These are phyloP conservation scores for Piper longum DNA, from an alignment of 164 flowering plant genomes.

Conservation along the genomic window DNA sequence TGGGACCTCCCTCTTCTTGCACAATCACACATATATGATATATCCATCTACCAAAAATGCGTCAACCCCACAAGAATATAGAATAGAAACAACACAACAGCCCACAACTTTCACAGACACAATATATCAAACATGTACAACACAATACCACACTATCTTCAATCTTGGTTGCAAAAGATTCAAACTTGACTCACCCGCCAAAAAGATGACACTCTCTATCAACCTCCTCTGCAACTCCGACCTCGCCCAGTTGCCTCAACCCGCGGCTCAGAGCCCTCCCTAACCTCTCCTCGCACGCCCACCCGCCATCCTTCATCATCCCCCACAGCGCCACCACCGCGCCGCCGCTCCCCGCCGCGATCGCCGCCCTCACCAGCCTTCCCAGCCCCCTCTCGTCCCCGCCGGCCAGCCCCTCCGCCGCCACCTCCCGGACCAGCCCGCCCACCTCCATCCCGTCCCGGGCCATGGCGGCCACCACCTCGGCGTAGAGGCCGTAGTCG, in stretches of 20 bases:
- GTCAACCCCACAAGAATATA: too few species aligned
- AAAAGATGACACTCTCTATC: conserved; percentile 24
- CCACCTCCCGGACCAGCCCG: conserved; percentile 36
- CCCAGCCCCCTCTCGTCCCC: conserved; percentile 32
- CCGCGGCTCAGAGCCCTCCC: conserved; percentile 57
- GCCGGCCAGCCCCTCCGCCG: conserved; percentile 11
- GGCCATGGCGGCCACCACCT: conserved; percentile 32
- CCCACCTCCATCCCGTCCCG: conserved; percentile 51
- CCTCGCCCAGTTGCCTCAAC: conserved; percentile 55
- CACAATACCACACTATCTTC: not conserved
- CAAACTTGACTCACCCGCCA: conserved; percentile 9
- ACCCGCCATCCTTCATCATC: conserved; percentile 44
- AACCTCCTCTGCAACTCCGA: conserved; percentile 41
- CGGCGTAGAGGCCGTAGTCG: conserved; percentile 40
- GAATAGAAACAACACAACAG: too few species aligned
- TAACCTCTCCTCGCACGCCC: conserved; percentile 51
- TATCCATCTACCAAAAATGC: too few species aligned
- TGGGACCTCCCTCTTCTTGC: too few species aligned
- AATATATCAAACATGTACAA: not conserved
- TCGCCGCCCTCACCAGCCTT: conserved; percentile 44
- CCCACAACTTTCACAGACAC: not conserved
- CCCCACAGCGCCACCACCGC: conserved; percentile 47
- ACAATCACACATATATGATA: too few species aligned
- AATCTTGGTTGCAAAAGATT: conserved; percentile 8
- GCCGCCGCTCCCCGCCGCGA: conserved; percentile 33